Base-by-base conservation (phyloP, 345 rosid genomes). In the Salix koriyanagi region DNA sequence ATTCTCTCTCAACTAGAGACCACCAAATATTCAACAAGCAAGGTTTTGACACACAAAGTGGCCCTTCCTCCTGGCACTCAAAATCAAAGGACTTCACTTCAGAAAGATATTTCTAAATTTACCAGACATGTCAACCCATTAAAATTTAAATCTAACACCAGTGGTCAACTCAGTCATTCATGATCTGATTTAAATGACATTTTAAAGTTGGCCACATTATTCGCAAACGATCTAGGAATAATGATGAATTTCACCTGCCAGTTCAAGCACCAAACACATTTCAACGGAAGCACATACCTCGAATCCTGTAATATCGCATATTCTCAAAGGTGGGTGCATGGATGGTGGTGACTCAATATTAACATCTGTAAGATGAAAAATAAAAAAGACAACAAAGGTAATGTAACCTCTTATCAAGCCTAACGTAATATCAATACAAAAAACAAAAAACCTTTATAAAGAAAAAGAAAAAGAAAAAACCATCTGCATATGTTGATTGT, bases 261-360 rank as follows among this genome's bases (percentile, higher is more conserved):
- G 62, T 18, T 23, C 25, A 56, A 18, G 62, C 25, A 21, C 62
- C 16, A 72, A 34, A 26, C 13, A 52, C 11, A 72, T 39, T 64
- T 44, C 41, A 32, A 18, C 36, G 73, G 25, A 68, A 11, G 44
- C 34, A 71, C 80, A 67, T 79, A 94, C 34, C 34, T 32, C 94
- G 67, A 56, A 95, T 72, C 99, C 97, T 28, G 99, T 93, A 32
- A 95, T 85, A 80, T 91, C 97, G 73, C 97, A 95, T 52, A 95
- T 89, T 83, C 84, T 89, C 92, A 83, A 89, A 84, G 91, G 72
- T 1, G 99, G 98, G 78, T 88, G 93, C 84, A 89, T 85, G 4
- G 99, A 87, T 39, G 97, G 97, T 25, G 97, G 98, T 15, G 98
- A 90, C 79, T 96, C 99, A 64, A 93, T 91, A 81, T 87, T 93